Base-by-base conservation (phyloP, 1,139 yeast genomes). In the Blastobotrys petasosporus region DNA sequence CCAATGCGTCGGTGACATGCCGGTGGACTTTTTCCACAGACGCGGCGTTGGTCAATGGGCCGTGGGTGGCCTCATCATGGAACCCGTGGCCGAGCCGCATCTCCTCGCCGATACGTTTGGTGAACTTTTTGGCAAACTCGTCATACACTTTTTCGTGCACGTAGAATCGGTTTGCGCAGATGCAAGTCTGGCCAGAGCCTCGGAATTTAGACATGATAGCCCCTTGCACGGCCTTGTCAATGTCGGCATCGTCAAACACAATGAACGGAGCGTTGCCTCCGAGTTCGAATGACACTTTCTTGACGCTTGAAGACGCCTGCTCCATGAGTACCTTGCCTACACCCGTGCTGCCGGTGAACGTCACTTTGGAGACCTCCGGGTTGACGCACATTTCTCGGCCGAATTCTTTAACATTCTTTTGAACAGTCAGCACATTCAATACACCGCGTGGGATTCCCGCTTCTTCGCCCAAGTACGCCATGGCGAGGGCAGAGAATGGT, bases 261-360 rank as follows among this genome's bases (percentile, higher is more conserved):
- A 88, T 82, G 55, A 87, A 80, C 13, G 97, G 96, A 3, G 97
- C 95, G 63, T 88, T 90, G 37, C 97, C 97, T 39, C 97, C 97
- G 44, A 88, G 72, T 67, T 90, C 97, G 62, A 90, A 76, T 0
- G 94, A 83, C 37, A 85, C 70, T 62, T 88, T 88, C 67, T 90
- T 90, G 61, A 88, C 71, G 7, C 94, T 82, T 2, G 81, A 70
- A 1, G 95, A 70, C 7, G 88, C 74, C 65, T 86, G 95, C 40
- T 70, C 62, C 94, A 86, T 84, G 56, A 88, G 73, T 41, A 85
- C 64, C 65, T 83, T 82, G 44, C 97, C 95, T 13, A 87, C 87
- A 39, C 71, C 70, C 11, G 96, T 90, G 5, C 95, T 86, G 2
- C 97, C 97, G 10, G 97, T 90, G 67, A 88, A 90, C 12, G 95